Evolutionary conservation across 352 stramenopile genomes (phyloP), one percentile per base, ranked within the genome.

Genomic region (Peronospora destructor): DNA sequence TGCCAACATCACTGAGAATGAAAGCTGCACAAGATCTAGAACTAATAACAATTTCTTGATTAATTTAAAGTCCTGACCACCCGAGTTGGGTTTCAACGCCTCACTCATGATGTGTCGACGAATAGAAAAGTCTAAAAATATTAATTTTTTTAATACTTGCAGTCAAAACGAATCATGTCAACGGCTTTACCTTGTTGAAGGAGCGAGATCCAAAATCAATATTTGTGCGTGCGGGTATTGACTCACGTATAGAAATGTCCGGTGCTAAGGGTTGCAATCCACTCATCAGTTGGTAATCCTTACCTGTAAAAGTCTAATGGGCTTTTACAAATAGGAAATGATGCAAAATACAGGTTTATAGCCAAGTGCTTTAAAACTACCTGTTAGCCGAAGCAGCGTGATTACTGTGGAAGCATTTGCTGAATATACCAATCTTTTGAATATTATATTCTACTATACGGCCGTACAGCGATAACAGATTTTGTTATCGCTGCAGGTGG

Each of bases 241-340:
- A 0, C 9, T 1, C 2, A 3, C 2, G 0, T 61, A 71, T 60
- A 68, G 12, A 21, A 2, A 12, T 7, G 2, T 0, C 26, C 4
- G 10, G 1, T 14, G 12, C 0, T 43, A 14, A 0, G 0, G 2
- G 1, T 28, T 4, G 7, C 56, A 73, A 77, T 57, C 1, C 56
- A 83, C 71, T 85, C 71, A 85, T 85, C 73, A 82, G 68, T 85
- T 85, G 70, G 73, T 85, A 86, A 86, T 84, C 75, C 72, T 84
- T 86, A 86, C 70, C 70, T 84, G 75, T 86, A 86, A 60, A 51
- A 74, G 63, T 61, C 56, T 64, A 52, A 57, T 61, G 29, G 57
- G 42, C 62, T 73, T 60, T 77, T 86, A 86, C 75, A 86, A 84
- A 84, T 78, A 84, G 71, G 75, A 81, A 71, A 84, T 86, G 72